These are phyloP conservation scores for Naganishia sp. DNA, from an alignment of 1,284 basidiomycete genomes.

Conservation along the genomic window DNA sequence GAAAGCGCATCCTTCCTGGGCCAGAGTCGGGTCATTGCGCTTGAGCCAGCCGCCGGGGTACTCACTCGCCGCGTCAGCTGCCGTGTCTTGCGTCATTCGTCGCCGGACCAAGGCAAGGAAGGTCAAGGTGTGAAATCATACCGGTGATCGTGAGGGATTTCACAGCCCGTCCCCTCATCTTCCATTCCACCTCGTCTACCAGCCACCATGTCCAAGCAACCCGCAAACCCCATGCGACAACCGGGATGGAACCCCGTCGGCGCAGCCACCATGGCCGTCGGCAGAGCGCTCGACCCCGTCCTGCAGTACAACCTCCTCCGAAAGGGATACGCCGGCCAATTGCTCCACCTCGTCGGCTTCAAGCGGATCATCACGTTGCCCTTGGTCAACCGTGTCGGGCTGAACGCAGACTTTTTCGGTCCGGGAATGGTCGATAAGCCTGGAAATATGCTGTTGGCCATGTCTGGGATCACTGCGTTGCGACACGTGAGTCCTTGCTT, in stretches of 20 bases:
- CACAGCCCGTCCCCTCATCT: background rate
- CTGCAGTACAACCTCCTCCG: constrained; percentile 29
- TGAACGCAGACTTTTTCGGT: constrained; percentile 28
- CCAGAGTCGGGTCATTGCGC: constrained; percentile 2
- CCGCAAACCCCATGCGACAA: constrained; percentile 21
- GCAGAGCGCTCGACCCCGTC: constrained; percentile 29
- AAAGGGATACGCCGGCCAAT: constrained; percentile 29
- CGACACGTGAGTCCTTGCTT: constrained; percentile 27
- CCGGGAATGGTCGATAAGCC: constrained; percentile 32
- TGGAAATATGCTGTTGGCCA: constrained; percentile 32
- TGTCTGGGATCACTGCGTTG: constrained; percentile 29
- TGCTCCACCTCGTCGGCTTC: constrained; percentile 28
- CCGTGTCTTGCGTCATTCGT: constrained; percentile 9
- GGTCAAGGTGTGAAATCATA: too few relatives aligned
- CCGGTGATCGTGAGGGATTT: too few relatives aligned
- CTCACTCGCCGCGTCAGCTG: too few relatives aligned
- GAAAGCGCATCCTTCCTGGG: background rate
- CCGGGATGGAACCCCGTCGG: constrained; percentile 25
- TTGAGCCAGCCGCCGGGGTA: background rate
- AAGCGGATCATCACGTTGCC: constrained; percentile 33
- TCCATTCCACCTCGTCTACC: background rate
- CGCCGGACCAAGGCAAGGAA: constrained; percentile 2
- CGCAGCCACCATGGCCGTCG: constrained; percentile 26
- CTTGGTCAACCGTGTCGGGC: constrained; percentile 30
- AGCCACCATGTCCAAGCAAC: constrained; percentile 16